Percentiles rank a stretch among this genome's conserved stretches.
Evolutionary conservation across 768 basidiomycete species (phyloP).

Genomic region (Sarcodon sp.): DNA sequence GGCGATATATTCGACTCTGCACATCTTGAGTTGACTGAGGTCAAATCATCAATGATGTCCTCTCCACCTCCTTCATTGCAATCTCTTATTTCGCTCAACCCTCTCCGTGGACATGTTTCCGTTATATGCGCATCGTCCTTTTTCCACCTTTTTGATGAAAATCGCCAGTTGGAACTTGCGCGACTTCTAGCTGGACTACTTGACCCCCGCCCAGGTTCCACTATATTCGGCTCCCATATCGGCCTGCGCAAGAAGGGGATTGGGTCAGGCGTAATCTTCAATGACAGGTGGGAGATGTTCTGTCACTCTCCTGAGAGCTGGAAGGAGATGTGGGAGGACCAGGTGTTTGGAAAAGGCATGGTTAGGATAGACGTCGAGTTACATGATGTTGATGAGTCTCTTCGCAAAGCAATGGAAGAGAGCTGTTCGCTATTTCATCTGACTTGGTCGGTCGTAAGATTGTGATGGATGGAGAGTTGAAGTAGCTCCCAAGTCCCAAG

Average conservation of each 20-base stretch:
- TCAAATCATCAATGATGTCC: conserved; percentile 10
- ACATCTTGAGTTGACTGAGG: conserved; percentile 11
- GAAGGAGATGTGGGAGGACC: conserved; percentile 22
- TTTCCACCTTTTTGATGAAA: conserved; percentile 35
- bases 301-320: conserved; percentile 22
- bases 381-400: too few species aligned
- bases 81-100: conserved; percentile 26
- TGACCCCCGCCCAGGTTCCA: conserved; percentile 27
- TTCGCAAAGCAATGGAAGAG: too few species aligned
- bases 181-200: conserved; percentile 28
- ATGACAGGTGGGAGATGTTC: conserved; percentile 9
- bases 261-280: too few species aligned
- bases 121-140: conserved; percentile 36
- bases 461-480: too few species aligned
- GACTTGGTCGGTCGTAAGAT: too few species aligned
- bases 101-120: conserved; percentile 31
- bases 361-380: conserved; percentile 8
- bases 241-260: conserved; percentile 21
- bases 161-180: conserved; percentile 27
- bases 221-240: conserved; percentile 31
- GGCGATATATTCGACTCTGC: conserved; percentile 40
- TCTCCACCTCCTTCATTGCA: conserved; percentile 13
- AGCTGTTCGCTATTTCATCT: too few species aligned
- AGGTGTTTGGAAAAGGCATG: conserved; percentile 20
- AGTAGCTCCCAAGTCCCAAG: too few species aligned